Percentiles rank a stretch among this genome's conserved stretches.
These are phyloP conservation scores for Eruca vesicaria DNA, from an alignment of 441 rosid genomes.

Conservation along the genomic window DNA sequence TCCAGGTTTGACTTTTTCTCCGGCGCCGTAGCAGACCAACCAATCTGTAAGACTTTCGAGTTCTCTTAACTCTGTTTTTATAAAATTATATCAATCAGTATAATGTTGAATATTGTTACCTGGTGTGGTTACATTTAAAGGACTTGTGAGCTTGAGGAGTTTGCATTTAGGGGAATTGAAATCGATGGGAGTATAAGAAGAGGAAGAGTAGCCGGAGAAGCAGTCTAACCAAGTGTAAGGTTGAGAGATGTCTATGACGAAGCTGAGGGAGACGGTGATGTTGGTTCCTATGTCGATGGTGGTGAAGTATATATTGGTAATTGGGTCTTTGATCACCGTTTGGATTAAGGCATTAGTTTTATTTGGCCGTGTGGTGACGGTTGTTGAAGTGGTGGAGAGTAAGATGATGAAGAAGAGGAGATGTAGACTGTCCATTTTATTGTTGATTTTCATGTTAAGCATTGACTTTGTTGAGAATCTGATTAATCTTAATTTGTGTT, in stretches of 20 bases:
- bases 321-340: not conserved
- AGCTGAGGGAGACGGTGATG: not conserved
- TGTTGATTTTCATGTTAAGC: not conserved
- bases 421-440: not conserved
- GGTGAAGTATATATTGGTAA: not conserved
- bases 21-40: not conserved
- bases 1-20: not conserved
- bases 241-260: not conserved
- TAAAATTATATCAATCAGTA: too few species aligned
- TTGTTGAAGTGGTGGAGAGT: not conserved
- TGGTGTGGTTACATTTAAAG: not conserved
- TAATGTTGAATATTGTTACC: not conserved
- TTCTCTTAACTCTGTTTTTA: not conserved
- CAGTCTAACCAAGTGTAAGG: not conserved
- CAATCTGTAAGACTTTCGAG: not conserved
- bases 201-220: conserved; percentile 2
- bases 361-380: not conserved
- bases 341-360: not conserved
- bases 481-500: not conserved
- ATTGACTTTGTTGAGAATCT: not conserved
- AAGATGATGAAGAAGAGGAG: not conserved
- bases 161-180: not conserved
- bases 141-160: not conserved
- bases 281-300: not conserved
- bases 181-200: not conserved